phyloP scores from a whole-genome alignment of 768 basidiomycete genomes.

The Leccinellum albellum region DNA sequence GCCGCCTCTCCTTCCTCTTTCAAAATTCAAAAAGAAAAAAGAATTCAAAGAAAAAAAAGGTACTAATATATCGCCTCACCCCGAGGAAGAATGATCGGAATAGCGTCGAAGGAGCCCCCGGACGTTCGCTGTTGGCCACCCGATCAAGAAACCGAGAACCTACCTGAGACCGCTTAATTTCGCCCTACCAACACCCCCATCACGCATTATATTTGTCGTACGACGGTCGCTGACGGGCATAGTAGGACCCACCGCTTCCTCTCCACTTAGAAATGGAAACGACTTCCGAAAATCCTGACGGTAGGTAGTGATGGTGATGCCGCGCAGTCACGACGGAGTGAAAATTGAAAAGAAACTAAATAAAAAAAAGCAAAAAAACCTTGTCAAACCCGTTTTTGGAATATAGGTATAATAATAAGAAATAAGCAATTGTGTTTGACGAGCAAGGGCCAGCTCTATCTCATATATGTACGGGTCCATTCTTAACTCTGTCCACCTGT shows the following conservation, averaged over 20 bases:
- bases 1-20: neutral
- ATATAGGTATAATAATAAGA: neutral
- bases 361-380: neutral
- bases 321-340: too few relatives aligned
- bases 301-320: neutral
- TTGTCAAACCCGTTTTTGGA: too few relatives aligned
- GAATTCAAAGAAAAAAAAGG: neutral
- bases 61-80: neutral
- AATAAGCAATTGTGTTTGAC: neutral
- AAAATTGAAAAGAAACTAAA: neutral
- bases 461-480: neutral
- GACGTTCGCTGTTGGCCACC: neutral
- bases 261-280: neutral
- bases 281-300: too few relatives aligned
- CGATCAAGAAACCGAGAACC: neutral
- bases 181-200: neutral
- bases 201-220: neutral
- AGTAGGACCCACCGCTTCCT: neutral
- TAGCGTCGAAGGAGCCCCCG: neutral
- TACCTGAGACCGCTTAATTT: neutral
- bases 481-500: neutral
- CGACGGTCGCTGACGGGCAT: neutral
- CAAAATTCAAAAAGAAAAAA: neutral
- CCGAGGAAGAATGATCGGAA: neutral
- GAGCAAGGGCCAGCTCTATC: neutral